phyloP scores from a whole-genome alignment of 2,329 filamentous ascomycete genomes.

The Nectriaceae sp. region DNA sequence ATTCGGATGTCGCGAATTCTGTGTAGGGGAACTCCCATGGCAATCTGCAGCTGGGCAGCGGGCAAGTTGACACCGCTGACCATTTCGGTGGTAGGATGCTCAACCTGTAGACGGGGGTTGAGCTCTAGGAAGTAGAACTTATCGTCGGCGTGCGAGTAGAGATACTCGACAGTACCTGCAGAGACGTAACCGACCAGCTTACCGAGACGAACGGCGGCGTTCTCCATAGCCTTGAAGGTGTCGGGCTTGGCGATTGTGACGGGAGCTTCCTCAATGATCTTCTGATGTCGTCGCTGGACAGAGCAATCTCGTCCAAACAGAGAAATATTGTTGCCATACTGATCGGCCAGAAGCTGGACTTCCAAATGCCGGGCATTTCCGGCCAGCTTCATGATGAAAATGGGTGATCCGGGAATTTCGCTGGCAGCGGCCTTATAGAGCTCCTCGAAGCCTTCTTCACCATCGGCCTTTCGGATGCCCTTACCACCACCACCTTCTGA shows the following conservation, averaged over 20 bases:
- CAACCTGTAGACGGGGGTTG: constrained; percentile 98
- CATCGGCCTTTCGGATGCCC: constrained; percentile 93
- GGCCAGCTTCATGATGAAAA: constrained; percentile 99
- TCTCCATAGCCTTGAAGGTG: constrained; percentile 96
- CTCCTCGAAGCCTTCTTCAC: constrained; percentile 79
- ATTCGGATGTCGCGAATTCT: constrained; percentile 94
- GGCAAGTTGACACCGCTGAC: constrained; percentile 97
- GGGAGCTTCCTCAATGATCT: constrained; percentile 98
- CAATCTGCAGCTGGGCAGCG: constrained; percentile 95
- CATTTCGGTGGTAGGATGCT: constrained; percentile 99
- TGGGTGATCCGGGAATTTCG: constrained; percentile 97
- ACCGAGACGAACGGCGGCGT: constrained; percentile 90
- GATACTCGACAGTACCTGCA: constrained; percentile 96
- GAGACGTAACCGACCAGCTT: constrained; percentile 97
- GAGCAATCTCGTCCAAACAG: constrained; percentile 98
- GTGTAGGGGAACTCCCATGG: constrained; percentile 97
- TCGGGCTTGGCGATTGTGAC: constrained; percentile 89
- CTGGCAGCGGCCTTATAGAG: constrained; percentile 95
- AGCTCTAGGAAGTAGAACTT: constrained; percentile 99
- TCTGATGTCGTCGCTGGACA: constrained; percentile 96
- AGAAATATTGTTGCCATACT: constrained; percentile 99
- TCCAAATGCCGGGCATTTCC: constrained; percentile 96
- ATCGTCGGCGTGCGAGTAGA: constrained; percentile 97
- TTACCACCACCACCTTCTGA: constrained; percentile 99
- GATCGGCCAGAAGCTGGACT: constrained; percentile 94